phyloP scores from a whole-genome alignment of 1,284 basidiomycete species.

The Butyriboletus appendiculatus region DNA sequence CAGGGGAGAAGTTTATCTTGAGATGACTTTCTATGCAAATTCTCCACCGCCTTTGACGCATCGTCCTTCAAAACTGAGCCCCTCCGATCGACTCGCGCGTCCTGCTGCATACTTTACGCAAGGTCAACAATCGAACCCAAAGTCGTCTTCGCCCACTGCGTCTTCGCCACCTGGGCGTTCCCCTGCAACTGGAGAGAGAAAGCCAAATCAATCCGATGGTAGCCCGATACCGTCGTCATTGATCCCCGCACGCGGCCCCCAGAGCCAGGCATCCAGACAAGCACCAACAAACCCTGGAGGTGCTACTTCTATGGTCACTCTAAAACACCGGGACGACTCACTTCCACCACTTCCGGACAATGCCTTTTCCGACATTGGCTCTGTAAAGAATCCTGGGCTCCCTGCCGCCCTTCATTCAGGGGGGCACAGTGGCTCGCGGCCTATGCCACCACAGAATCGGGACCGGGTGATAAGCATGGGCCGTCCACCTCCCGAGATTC shows the following conservation, averaged over 20 bases:
- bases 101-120: constrained; percentile 25
- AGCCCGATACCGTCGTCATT: constrained; percentile 23
- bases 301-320: neutral
- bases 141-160: constrained; percentile 4
- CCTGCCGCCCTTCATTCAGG: constrained; percentile 49
- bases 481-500: constrained; percentile 7
- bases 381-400: constrained; percentile 27
- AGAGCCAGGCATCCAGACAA: constrained; percentile 12
- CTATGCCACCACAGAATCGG: constrained; percentile 26
- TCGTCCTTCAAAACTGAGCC: constrained; percentile 47
- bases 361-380: constrained; percentile 1
- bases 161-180: constrained; percentile 9
- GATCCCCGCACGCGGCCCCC: constrained; percentile 21
- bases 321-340: constrained; percentile 19
- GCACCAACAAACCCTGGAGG: neutral
- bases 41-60: constrained; percentile 51
- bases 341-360: constrained; percentile 43
- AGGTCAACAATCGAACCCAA: constrained; percentile 6
- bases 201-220: constrained; percentile 6
- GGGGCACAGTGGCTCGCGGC: constrained; percentile 24
- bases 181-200: constrained; percentile 13
- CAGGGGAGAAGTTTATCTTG: constrained; percentile 73
- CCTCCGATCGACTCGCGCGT: constrained; percentile 44
- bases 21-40: constrained; percentile 76
- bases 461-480: constrained; percentile 10